These are phyloP conservation scores for Phytophthora macrochlamydospora DNA, from an alignment of 352 stramenopile species.

Conservation along the genomic window DNA sequence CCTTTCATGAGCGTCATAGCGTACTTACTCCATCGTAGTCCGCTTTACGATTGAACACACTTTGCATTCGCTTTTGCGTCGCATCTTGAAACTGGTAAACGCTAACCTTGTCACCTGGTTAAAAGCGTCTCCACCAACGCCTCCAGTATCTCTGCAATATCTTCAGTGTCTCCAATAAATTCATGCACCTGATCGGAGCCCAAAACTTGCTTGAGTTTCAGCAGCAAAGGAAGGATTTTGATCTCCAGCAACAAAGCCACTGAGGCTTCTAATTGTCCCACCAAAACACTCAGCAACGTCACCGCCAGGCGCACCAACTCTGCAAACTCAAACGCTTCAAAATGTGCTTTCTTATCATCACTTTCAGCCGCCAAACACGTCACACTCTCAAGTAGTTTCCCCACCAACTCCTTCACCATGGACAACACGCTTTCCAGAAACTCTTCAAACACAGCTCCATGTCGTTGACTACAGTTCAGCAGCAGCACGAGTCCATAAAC, in stretches of 20 bases:
- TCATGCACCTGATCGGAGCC: conserved; percentile 7
- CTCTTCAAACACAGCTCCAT: conserved; percentile 39
- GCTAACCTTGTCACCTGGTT: conserved; percentile 17
- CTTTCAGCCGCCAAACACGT: conserved; percentile 8
- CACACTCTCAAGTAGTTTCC: conserved; percentile 28
- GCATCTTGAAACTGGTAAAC: too few relatives aligned
- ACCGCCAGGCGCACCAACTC: conserved; percentile 64
- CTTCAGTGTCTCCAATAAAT: conserved; percentile 30
- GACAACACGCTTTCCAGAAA: conserved; percentile 32
- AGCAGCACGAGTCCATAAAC: conserved; percentile 78
- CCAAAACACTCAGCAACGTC: conserved; percentile 55
- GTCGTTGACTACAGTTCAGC: conserved; percentile 73
- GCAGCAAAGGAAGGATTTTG: conserved; percentile 29
- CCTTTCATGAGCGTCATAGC: too few relatives aligned
- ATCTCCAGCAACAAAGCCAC: conserved; percentile 51
- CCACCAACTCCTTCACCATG: conserved; percentile 46
- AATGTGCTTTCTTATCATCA: neutral
- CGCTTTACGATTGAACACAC: neutral
- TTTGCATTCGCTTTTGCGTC: neutral
- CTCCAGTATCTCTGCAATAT: conserved; percentile 42
- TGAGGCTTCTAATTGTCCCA: conserved; percentile 43
- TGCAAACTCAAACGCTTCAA: conserved; percentile 47
- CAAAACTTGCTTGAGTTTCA: conserved; percentile 45
- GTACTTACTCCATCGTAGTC: too few relatives aligned
- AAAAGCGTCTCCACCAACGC: conserved; percentile 38